phyloP scores from a whole-genome alignment of 2,329 filamentous ascomycete species.

The Coniochaeta prunicola region DNA sequence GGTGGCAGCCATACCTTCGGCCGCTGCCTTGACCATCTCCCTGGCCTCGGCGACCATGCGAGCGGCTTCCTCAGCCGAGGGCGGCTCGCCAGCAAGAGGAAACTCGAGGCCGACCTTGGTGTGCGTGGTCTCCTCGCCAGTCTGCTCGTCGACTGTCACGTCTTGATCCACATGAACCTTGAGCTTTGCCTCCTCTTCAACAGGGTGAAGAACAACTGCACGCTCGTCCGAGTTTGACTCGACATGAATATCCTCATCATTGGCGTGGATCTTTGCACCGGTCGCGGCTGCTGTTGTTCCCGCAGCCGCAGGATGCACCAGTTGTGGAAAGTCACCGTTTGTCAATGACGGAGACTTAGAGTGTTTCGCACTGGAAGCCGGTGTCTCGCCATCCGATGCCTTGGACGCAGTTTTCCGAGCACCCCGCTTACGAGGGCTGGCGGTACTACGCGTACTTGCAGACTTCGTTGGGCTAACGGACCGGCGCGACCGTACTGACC shows the following conservation, averaged over 20 bases:
- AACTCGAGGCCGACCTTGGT: conserved; percentile 72
- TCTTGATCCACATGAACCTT: conserved; percentile 65
- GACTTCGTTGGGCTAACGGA: conserved; percentile 52
- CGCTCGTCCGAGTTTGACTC: conserved; percentile 45
- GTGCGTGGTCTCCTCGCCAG: conserved; percentile 58
- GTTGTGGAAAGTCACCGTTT: conserved; percentile 19
- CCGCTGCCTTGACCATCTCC: conserved; percentile 72
- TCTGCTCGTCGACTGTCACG: conserved; percentile 40
- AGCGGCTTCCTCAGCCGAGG: conserved; percentile 69
- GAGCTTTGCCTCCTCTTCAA: conserved; percentile 52
- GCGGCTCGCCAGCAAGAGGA: conserved; percentile 59
- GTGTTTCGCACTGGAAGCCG: conserved; percentile 13
- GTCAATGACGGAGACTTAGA: conserved; percentile 16
- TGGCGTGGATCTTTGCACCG: conserved; percentile 19
- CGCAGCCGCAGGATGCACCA: conserved; percentile 5
- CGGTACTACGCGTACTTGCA: conserved; percentile 32
- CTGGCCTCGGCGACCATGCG: conserved; percentile 82
- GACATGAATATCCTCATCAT: conserved; percentile 25
- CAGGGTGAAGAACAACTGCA: conserved; percentile 38
- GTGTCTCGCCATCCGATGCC: conserved; percentile 23
- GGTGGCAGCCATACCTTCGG: conserved; percentile 28
- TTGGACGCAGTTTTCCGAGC: conserved; percentile 32
- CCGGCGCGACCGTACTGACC: conserved; percentile 43
- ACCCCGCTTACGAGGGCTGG: conserved; percentile 49
- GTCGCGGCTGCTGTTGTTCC: conserved; percentile 9